phyloP scores from a whole-genome alignment of 1,284 basidiomycete genomes.

The Erythrobasidium hasegawianum region DNA sequence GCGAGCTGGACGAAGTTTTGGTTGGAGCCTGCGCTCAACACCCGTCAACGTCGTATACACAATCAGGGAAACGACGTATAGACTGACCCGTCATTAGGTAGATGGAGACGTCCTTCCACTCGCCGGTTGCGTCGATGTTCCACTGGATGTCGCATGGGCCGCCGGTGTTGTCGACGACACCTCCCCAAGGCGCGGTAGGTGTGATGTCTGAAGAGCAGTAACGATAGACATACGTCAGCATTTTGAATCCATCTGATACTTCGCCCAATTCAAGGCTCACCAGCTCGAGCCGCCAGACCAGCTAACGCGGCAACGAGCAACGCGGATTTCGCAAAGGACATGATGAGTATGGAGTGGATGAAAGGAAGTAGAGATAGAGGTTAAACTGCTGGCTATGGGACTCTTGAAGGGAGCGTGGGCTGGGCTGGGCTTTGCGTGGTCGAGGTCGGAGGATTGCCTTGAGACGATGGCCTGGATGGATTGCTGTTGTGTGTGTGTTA shows the following conservation, averaged over 20 bases:
- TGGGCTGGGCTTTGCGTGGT: neutral
- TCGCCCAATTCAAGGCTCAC: no score
- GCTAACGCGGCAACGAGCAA: neutral
- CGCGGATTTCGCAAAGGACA: neutral
- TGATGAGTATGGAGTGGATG: no score
- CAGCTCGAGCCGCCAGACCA: neutral
- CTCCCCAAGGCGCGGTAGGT: conserved; percentile 27
- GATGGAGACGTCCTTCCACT: conserved; percentile 50
- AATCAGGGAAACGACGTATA: no score
- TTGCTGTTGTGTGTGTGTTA: no score
- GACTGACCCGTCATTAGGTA: conserved; percentile 49
- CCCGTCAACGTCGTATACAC: no score
- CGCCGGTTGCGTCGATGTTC: conserved; percentile 49
- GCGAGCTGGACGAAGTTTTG: conserved; percentile 57
- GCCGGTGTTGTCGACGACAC: conserved; percentile 47
- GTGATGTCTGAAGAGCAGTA: neutral
- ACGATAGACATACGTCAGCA: neutral
- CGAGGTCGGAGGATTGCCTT: neutral
- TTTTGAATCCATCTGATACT: neutral
- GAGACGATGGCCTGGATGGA: no score
- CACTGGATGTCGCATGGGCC: conserved; percentile 47
- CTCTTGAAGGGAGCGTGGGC: conserved; percentile 1
- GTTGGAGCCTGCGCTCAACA: conserved; percentile 73
- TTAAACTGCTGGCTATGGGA: no score
- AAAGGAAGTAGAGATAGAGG: no score